A percentile compares a stretch with the other conserved stretches of the same genome.
Conservation (phyloP, 1,284 basidiomycete species). For the Termitomyces sp. region DNA sequence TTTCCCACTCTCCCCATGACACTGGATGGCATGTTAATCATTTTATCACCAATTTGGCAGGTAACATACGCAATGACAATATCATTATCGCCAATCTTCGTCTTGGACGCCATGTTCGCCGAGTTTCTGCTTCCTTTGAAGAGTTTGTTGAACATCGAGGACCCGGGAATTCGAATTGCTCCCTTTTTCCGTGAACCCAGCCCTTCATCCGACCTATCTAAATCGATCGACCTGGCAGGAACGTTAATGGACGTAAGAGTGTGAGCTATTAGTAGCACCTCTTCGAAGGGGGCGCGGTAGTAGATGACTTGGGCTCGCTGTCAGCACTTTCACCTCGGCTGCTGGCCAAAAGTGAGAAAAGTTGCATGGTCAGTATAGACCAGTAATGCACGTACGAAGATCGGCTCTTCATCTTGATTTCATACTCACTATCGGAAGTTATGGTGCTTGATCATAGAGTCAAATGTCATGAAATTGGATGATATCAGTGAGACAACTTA, state of each 20-base stretch:
- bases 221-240: background rate
- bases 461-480: background rate
- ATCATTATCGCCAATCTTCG: slow-evolving; percentile 1
- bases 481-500: background rate
- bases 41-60: background rate
- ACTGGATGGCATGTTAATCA: background rate
- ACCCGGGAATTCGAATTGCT: background rate
- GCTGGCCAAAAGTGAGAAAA: background rate
- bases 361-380: background rate
- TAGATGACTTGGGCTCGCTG: background rate
- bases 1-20: slow-evolving; percentile 8
- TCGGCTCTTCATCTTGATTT: background rate
- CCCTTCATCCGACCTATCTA: background rate
- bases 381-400: slow-evolving; percentile 1
- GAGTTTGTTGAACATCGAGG: background rate
- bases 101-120: background rate
- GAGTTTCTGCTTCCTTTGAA: slow-evolving; percentile 1
- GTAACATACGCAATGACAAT: slow-evolving; percentile 5
- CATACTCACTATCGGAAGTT: background rate
- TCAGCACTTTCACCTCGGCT: background rate
- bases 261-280: background rate
- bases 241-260: background rate
- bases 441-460: background rate
- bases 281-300: background rate
- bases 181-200: background rate